These are phyloP conservation scores for Acanthamoeba healyi DNA, from an alignment of 208 protist species.

Conservation along the genomic window DNA sequence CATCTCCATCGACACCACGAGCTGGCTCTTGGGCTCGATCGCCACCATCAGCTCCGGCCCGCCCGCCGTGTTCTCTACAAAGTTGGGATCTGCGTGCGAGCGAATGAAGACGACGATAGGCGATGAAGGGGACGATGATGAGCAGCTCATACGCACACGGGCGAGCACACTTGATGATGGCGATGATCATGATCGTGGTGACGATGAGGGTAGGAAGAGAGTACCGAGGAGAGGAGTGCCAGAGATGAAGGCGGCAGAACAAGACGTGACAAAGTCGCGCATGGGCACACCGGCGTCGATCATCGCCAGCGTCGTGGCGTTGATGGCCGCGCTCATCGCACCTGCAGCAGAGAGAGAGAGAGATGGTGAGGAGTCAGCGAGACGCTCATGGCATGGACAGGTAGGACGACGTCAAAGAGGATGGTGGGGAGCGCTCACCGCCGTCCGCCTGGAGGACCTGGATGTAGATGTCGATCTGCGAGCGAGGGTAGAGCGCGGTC, in stretches of 20 bases:
- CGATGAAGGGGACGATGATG: no score
- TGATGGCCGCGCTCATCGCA: slow-evolving; percentile 87
- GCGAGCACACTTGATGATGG: no score
- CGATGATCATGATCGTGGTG: neutral
- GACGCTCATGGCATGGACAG: no score
- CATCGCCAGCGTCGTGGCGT: slow-evolving; percentile 93
- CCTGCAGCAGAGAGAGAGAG: neutral
- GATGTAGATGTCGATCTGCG: slow-evolving; percentile 93
- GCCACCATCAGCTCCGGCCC: slow-evolving; percentile 90
- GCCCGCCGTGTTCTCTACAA: slow-evolving; percentile 87
- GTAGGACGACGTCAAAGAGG: neutral
- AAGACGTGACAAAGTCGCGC: slow-evolving; percentile 91
- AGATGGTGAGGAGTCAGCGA: no score
- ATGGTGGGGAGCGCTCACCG: slow-evolving; percentile 69
- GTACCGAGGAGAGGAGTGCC: slow-evolving; percentile 85
- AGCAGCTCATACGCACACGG: no score
- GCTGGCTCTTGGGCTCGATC: slow-evolving; percentile 85
- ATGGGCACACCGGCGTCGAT: slow-evolving; percentile 95
- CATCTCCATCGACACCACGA: slow-evolving; percentile 87
- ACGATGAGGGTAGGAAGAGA: neutral
- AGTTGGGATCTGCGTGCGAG: slow-evolving; percentile 85
- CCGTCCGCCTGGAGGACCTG: slow-evolving; percentile 94
- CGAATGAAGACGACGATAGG: neutral
- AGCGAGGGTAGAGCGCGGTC: slow-evolving; percentile 84
- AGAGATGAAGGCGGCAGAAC: slow-evolving; percentile 89